Base-by-base conservation (phyloP, 1,139 yeast species). In the Candida gigantensis region DNA sequence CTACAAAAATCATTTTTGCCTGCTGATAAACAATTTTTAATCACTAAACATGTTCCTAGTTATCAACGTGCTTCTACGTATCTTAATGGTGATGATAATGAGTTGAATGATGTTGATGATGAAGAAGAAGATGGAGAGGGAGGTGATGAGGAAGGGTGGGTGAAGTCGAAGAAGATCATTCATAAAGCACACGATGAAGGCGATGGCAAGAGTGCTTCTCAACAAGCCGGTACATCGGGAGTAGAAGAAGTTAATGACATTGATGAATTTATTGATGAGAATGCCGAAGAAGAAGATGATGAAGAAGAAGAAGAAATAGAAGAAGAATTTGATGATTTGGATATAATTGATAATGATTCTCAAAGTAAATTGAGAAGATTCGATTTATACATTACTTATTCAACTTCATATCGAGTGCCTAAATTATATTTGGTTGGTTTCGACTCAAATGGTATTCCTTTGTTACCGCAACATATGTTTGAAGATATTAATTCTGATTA, bases 361-460 rank as follows among this genome's bases (percentile, higher is more conserved):
- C 64, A 53, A 40, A 65, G 56, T 24, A 34, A 29, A 17, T 74
- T 77, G 52, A 72, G 98, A 45, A 79, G 80, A 46, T 92, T 90
- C 58, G 96, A 92, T 60, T 66, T 92, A 39, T 92, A 84, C 64
- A 89, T 92, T 51, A 79, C 95, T 6, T 92, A 92, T 58, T 88
- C 96, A 14, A 90, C 98, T 0, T 86, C 96, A 2, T 92, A 92
- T 58, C 73, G 97, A 29, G 98, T 94, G 6, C 99, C 99, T 24
- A 89, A 94, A 67, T 73, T 94, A 73, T 94, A 89, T 53, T 66
- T 92, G 36, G 88, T 88, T 13, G 99, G 99, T 0, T 92, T 81
- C 65, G 81, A 80, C 52, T 72, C 81, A 12, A 78, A 84, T 44
- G 97, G 98, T 0, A 74, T 81, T 12, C 98, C 98, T 1, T 66